Base-by-base conservation (phyloP, 2,329 filamentous ascomycete species). In the Periglandula ipomoeae region DNA sequence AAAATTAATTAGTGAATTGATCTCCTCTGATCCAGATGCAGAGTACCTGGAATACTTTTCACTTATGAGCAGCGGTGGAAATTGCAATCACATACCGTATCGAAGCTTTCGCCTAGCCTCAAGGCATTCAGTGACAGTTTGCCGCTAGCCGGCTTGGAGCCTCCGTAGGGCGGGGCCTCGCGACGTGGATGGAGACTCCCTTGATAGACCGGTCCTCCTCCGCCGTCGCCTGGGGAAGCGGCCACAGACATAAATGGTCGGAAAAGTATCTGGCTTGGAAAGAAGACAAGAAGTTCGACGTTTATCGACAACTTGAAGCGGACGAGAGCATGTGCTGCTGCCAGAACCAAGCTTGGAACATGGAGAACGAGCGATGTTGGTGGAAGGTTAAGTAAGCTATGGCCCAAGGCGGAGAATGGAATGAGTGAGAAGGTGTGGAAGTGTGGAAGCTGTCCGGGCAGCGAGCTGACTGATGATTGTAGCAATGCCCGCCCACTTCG, bases 81-180 rank as follows among this genome's bases (percentile, higher is more conserved):
- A 27, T 8, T 13, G 6, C 19, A 8, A 32, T n/a, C 15, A 47
- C 47, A 19, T 50, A 50, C 50, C 17, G 50, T 52, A 40, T 52
- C 48, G 26, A 52, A 52, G 37, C 50, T 52, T 35, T 52, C 50
- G 19, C 50, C 38, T 3, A 52, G 41, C 10, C 44, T 22, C 17
- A 52, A 24, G 3, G 48, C 45, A 15, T 52, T 50, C 40, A 50
- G 11, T 17, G 50, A 50, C 38, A 52, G 19, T 23, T 50, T 46
- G 23, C 39, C 22, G 23, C 46, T 46, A 20, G 38, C 17, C 15
- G 50, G 17, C 4, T 42, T n/a, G 22, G 47, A 24, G 8, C 38
- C 30, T 20, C 15, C n/a, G 23, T 39, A 44, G 17, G 39, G 45
- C 40, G 48, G 35, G 37, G 20, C 50, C 23, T 52, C 48, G 1